Conservation (phyloP, 2,329 filamentous ascomycete species). For the Tolypocladium endophyticum region DNA sequence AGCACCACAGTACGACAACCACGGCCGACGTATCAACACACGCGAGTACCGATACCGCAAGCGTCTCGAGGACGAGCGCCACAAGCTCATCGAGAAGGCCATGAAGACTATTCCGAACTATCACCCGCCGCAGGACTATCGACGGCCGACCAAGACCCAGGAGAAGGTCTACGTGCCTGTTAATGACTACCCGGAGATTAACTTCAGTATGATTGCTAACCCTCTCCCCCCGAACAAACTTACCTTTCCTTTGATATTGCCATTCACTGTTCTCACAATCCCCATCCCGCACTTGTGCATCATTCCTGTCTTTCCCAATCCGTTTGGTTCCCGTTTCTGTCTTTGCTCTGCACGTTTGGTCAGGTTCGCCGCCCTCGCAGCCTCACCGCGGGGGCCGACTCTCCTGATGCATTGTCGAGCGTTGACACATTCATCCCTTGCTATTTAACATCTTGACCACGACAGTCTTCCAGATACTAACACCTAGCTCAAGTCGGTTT, state of each 20-base stretch:
- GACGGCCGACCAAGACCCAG: slow-evolving; percentile 97
- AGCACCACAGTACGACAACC: slow-evolving; percentile 96
- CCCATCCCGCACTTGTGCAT: not conserved
- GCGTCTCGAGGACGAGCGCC: slow-evolving; percentile 93
- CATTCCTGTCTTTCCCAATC: not conserved
- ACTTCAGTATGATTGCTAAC: slow-evolving; percentile 99
- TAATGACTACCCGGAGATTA: slow-evolving; percentile 99
- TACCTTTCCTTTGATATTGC: slow-evolving; percentile 36
- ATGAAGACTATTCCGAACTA: slow-evolving; percentile 99
- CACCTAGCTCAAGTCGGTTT: slow-evolving; percentile 98
- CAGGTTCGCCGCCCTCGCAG: not conserved
- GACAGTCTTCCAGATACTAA: slow-evolving; percentile 56
- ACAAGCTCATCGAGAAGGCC: slow-evolving; percentile 97
- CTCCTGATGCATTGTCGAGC: not conserved
- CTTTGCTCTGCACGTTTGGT: not conserved
- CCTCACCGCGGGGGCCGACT: not conserved
- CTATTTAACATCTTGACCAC: slow-evolving; percentile 1
- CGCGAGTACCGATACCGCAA: slow-evolving; percentile 98
- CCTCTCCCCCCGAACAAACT: slow-evolving; percentile 52
- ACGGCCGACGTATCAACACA: slow-evolving; percentile 97
- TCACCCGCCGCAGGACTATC: slow-evolving; percentile 95
- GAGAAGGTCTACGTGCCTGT: slow-evolving; percentile 99
- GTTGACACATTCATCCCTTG: not conserved
- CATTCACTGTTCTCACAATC: slow-evolving; percentile 10
- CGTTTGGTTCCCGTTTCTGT: not conserved